Evolutionary conservation across 352 stramenopile species (phyloP).

Genomic region (Phytophthora idaei): DNA sequence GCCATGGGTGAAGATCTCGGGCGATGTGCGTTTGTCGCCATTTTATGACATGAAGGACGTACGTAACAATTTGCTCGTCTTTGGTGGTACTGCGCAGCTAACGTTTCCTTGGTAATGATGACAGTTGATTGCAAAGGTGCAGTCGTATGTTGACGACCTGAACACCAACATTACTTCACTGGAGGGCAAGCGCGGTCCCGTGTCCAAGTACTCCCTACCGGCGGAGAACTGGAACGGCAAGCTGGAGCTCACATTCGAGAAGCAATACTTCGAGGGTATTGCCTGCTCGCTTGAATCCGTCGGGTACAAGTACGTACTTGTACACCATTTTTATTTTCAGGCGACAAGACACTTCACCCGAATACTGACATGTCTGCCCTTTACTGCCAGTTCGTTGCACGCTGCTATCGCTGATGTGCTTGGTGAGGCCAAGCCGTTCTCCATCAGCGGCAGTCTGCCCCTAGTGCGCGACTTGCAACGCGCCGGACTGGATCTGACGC

Average conservation of each 20-base stretch:
- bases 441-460: conserved; percentile 86
- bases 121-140: conserved; percentile 75
- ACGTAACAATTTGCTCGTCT: conserved; percentile 10
- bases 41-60: conserved; percentile 93
- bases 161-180: conserved; percentile 87
- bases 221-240: conserved; percentile 80
- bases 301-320: conserved; percentile 71
- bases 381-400: conserved; percentile 49
- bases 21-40: conserved; percentile 90
- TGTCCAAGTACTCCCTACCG: conserved; percentile 92
- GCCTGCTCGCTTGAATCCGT: conserved; percentile 92
- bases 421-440: conserved; percentile 87
- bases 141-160: conserved; percentile 84
- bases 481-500: conserved; percentile 66
- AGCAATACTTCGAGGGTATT: conserved; percentile 88
- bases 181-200: conserved; percentile 81
- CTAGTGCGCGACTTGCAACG: conserved; percentile 78
- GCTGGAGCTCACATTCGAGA: conserved; percentile 88
- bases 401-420: conserved; percentile 80
- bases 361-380: neutral
- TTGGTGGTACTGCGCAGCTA: neutral
- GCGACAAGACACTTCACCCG: too few species aligned
- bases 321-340: neutral
- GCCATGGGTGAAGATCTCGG: conserved; percentile 89
- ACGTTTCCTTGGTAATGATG: neutral